A percentile compares a stretch with the other conserved stretches of the same genome.
Conservation (phyloP, 176 grass and related monocot genomes). For the Aegilops sharonensis region DNA sequence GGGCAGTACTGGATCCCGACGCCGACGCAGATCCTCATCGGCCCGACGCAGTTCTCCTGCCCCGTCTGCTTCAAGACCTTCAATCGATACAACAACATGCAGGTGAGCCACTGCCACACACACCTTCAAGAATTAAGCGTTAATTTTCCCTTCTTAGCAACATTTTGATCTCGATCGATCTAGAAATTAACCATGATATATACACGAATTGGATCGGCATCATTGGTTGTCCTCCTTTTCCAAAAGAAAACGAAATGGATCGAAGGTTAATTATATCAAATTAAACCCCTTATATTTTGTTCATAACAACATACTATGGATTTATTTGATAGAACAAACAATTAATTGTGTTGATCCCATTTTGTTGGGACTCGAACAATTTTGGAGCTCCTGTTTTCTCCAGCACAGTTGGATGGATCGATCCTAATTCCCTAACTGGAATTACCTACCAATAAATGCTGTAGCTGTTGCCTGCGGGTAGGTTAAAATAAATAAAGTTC, state of each 20-base stretch:
- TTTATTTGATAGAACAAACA: no score
- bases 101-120: slow-evolving; percentile 41
- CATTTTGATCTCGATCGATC: background rate
- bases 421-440: slow-evolving; percentile 1
- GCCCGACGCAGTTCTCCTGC: slow-evolving; percentile 93
- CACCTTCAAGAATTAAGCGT: background rate
- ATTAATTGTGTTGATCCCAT: background rate
- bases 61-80: slow-evolving; percentile 94
- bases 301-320: background rate
- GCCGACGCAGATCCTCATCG: slow-evolving; percentile 90
- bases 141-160: background rate
- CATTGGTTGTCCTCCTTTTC: no score
- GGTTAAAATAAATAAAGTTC: slow-evolving; percentile 30
- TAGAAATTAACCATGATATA: background rate
- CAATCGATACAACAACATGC: slow-evolving; percentile 99
- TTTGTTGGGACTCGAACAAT: background rate
- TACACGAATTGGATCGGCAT: background rate
- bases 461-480: background rate
- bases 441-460: slow-evolving; percentile 31
- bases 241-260: background rate
- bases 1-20: slow-evolving; percentile 98
- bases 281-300: no score
- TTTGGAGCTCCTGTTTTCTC: background rate
- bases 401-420: background rate
- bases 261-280: no score